phyloP scores from a whole-genome alignment of 2,329 filamentous ascomycete species.

The Zasmidium cellare region DNA sequence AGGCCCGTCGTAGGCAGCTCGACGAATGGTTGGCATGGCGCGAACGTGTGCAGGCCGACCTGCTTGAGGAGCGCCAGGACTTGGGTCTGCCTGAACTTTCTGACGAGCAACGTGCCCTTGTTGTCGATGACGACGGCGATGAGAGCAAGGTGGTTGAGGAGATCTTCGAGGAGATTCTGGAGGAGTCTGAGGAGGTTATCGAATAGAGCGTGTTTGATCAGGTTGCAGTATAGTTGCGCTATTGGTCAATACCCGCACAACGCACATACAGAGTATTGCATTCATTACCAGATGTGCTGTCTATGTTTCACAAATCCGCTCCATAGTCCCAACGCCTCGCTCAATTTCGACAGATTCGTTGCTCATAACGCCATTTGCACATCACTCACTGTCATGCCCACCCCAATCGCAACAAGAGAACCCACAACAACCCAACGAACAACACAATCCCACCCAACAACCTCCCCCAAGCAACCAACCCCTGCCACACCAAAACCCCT shows the following conservation, averaged over 20 bases:
- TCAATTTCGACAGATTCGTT: background rate
- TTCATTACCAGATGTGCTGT: too few species aligned
- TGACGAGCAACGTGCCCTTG: conserved; percentile 60
- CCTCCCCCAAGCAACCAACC: background rate
- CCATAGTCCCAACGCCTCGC: too few species aligned
- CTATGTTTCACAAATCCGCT: too few species aligned
- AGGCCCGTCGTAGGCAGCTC: conserved; percentile 77
- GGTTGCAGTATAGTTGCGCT: too few species aligned
- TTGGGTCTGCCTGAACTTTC: conserved; percentile 67
- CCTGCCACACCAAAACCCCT: background rate
- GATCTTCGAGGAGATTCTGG: conserved; percentile 85
- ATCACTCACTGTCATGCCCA: background rate
- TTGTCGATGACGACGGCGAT: conserved; percentile 51
- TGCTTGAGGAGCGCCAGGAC: conserved; percentile 68
- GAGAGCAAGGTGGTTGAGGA: conserved; percentile 62
- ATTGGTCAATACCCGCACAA: too few species aligned
- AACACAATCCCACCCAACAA: background rate
- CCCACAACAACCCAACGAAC: background rate
- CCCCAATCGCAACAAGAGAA: background rate
- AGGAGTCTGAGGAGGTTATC: conserved; percentile 82
- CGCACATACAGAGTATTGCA: too few species aligned
- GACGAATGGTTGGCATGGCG: conserved; percentile 90
- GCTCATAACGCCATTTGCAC: background rate
- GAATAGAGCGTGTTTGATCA: too few species aligned
- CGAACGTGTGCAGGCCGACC: conserved; percentile 68